A percentile compares a stretch with the other conserved stretches of the same genome.
Conservation (phyloP, 1,139 yeast species). For the Pichia sp. region DNA sequence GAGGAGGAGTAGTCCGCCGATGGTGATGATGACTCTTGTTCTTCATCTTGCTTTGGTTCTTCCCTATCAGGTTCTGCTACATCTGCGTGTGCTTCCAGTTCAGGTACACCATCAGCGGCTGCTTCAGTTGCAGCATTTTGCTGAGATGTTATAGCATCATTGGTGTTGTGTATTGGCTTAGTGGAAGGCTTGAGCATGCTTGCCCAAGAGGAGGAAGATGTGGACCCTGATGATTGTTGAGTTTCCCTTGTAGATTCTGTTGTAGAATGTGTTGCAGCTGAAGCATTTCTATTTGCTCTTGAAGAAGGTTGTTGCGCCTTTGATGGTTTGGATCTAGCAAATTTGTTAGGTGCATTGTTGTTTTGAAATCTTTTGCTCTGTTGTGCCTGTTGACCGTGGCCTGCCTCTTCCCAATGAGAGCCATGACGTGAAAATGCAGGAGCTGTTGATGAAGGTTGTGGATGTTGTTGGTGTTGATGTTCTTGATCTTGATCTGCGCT, state of each 20-base stretch:
- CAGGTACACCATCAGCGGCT: slow-evolving; percentile 3
- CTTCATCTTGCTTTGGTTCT: slow-evolving; percentile 3
- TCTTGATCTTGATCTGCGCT: slow-evolving; percentile 12
- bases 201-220: slow-evolving; percentile 25
- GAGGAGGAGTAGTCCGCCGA: no score
- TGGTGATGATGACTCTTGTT: slow-evolving; percentile 26
- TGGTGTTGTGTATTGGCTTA: slow-evolving; percentile 10
- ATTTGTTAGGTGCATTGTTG: slow-evolving; percentile 11
- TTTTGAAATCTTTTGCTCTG: neutral
- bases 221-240: slow-evolving; percentile 9
- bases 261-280: slow-evolving; percentile 1
- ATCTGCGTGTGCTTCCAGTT: neutral
- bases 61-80: neutral
- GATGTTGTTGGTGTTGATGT: no score
- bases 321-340: slow-evolving; percentile 15
- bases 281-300: neutral
- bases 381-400: no score
- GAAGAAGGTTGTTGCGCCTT: slow-evolving; percentile 8
- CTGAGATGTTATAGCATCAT: slow-evolving; percentile 1
- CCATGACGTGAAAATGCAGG: slow-evolving; percentile 6
- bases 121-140: slow-evolving; percentile 7
- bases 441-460: neutral
- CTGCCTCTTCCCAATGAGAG: slow-evolving; percentile 13
- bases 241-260: slow-evolving; percentile 1
- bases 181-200: slow-evolving; percentile 27